Conservation (phyloP, 768 basidiomycete genomes). For the Tricholoma bakamatsutake region DNA sequence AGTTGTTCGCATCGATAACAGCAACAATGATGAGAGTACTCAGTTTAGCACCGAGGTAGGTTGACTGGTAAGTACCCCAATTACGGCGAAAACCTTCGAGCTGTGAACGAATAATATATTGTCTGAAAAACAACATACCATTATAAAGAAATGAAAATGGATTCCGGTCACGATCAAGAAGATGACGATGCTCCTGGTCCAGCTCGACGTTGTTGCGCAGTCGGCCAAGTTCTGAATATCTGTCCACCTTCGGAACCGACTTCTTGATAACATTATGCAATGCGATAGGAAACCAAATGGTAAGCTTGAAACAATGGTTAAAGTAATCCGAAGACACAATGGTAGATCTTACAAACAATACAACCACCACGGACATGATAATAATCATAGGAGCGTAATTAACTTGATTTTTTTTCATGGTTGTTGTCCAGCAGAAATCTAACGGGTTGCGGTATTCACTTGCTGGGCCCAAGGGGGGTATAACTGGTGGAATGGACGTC, state of each 20-base stretch:
- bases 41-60: conserved; percentile 66
- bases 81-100: conserved; percentile 57
- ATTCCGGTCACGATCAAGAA: conserved; percentile 57
- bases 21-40: conserved; percentile 60
- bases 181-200: conserved; percentile 65
- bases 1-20: conserved; percentile 65
- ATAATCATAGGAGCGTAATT: conserved; percentile 65
- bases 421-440: conserved; percentile 78
- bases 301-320: conserved; percentile 37
- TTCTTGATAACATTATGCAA: conserved; percentile 49
- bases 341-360: conserved; percentile 40
- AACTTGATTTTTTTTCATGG: conserved; percentile 62
- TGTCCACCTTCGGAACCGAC: conserved; percentile 60
- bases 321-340: not conserved
- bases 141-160: conserved; percentile 69
- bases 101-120: conserved; percentile 4
- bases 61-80: conserved; percentile 63
- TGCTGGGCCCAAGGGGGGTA: conserved; percentile 50
- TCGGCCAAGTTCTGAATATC: conserved; percentile 67
- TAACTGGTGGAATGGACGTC: conserved; percentile 41
- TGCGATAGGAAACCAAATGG: conserved; percentile 64
- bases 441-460: conserved; percentile 53
- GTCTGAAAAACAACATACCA: conserved; percentile 33
- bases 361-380: conserved; percentile 46
- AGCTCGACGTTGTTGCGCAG: conserved; percentile 47